Conservation (phyloP, 352 stramenopile genomes). For the Peronospora farinosa region DNA sequence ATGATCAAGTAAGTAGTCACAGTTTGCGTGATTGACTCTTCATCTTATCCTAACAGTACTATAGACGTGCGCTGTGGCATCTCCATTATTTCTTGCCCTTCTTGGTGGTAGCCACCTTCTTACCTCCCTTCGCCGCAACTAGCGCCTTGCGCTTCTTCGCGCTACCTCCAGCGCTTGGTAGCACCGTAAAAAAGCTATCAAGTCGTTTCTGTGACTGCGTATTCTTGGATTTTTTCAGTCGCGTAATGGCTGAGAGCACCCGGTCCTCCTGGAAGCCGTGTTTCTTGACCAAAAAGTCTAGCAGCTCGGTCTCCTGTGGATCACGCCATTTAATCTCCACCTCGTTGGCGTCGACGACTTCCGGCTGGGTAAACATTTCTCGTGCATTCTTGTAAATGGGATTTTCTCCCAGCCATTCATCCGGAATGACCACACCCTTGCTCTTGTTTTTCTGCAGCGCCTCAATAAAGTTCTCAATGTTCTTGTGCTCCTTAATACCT, state of each 20-base stretch:
- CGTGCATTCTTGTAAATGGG: constrained; percentile 91
- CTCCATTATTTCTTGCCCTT: constrained; percentile 56
- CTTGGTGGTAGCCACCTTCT: constrained; percentile 34
- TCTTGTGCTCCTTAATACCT: constrained; percentile 94
- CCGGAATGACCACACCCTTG: constrained; percentile 77
- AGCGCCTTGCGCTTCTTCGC: constrained; percentile 62
- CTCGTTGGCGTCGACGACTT: constrained; percentile 54
- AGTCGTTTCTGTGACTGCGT: constrained; percentile 94
- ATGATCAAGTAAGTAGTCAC: neutral
- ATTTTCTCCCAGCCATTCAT: constrained; percentile 81
- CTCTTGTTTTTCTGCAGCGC: constrained; percentile 81
- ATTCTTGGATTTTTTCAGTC: constrained; percentile 93
- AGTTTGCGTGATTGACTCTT: neutral
- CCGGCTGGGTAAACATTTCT: constrained; percentile 87
- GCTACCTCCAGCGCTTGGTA: constrained; percentile 35
- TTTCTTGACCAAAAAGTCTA: constrained; percentile 93
- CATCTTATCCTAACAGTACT: constrained; percentile 20
- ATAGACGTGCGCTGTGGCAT: constrained; percentile 1
- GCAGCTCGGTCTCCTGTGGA: constrained; percentile 85
- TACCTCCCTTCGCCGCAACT: constrained; percentile 31
- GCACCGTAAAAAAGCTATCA: constrained; percentile 93
- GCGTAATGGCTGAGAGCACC: constrained; percentile 90
- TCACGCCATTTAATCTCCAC: constrained; percentile 93
- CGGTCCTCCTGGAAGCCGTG: constrained; percentile 94
- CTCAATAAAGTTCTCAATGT: constrained; percentile 93